Percentiles rank a stretch among this genome's conserved stretches.
These are phyloP conservation scores for Leptographium flavum DNA, from an alignment of 2,329 filamentous ascomycete species.

Conservation along the genomic window DNA sequence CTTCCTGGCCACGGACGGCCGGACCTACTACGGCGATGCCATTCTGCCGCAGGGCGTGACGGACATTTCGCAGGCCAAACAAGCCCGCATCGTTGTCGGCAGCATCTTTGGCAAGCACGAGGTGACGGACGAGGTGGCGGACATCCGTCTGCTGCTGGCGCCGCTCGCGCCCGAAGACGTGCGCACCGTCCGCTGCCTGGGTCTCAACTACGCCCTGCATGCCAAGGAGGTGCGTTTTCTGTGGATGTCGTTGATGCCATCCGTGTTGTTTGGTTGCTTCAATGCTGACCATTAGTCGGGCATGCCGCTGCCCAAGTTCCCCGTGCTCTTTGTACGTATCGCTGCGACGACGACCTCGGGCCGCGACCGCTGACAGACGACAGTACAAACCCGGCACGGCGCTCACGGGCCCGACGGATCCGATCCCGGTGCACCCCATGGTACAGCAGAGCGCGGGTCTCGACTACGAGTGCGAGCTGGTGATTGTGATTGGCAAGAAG, in stretches of 20 bases:
- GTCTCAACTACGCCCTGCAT: slow-evolving; percentile 59
- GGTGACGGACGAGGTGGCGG: slow-evolving; percentile 47
- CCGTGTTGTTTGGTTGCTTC: background rate
- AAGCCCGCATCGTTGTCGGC: slow-evolving; percentile 49
- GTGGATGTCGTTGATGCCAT: background rate
- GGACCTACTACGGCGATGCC: slow-evolving; percentile 60
- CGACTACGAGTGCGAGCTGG: slow-evolving; percentile 72
- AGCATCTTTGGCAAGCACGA: slow-evolving; percentile 51
- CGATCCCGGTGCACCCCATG: slow-evolving; percentile 49
- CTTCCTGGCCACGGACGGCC: slow-evolving; percentile 57
- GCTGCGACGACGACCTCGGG: too few relatives aligned
- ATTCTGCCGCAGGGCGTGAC: slow-evolving; percentile 46
- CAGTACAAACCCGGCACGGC: slow-evolving; percentile 55
- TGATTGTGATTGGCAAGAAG: slow-evolving; percentile 55
- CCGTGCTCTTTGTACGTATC: slow-evolving; percentile 52
- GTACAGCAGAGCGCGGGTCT: slow-evolving; percentile 52
- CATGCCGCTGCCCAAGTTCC: slow-evolving; percentile 55
- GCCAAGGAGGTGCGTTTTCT: slow-evolving; percentile 42
- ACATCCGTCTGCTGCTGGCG: slow-evolving; percentile 42
- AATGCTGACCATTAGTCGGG: slow-evolving; percentile 26
- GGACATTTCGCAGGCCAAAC: slow-evolving; percentile 45
- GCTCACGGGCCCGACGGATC: slow-evolving; percentile 47
- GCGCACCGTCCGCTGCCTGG: slow-evolving; percentile 53
- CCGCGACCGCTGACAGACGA: background rate
- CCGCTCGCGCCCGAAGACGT: slow-evolving; percentile 50